phyloP scores from a whole-genome alignment of 768 basidiomycete species.

The Phanerochaete carnosa region DNA sequence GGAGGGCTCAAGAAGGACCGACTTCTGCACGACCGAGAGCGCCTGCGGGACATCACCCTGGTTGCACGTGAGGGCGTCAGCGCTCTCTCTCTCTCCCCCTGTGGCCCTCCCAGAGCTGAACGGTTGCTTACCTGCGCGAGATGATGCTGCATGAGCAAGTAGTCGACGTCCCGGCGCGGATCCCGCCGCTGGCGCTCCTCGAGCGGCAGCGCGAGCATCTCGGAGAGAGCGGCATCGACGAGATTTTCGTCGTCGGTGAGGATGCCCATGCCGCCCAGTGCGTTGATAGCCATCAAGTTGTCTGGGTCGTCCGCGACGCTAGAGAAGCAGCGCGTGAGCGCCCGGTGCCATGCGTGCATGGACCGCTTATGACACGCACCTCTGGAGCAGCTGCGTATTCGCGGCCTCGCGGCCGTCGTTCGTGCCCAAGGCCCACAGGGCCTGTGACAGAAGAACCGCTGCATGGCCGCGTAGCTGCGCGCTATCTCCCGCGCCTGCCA shows the following conservation, averaged over 20 bases:
- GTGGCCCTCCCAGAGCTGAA: not conserved
- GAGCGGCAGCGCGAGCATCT: slow-evolving; percentile 67
- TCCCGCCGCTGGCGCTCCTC: slow-evolving; percentile 67
- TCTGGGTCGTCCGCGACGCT: slow-evolving; percentile 79
- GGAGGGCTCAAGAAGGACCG: slow-evolving; percentile 55
- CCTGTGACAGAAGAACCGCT: slow-evolving; percentile 76
- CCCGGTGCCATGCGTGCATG: not conserved
- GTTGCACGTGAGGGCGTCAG: not conserved
- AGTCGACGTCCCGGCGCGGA: slow-evolving; percentile 63
- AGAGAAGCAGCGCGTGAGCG: not conserved
- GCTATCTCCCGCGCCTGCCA: slow-evolving; percentile 52
- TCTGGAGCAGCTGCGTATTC: slow-evolving; percentile 75
- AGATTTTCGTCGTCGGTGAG: slow-evolving; percentile 74
- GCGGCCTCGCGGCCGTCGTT: slow-evolving; percentile 76
- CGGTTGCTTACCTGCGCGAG: slow-evolving; percentile 58
- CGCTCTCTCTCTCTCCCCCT: not conserved
- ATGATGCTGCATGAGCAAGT: slow-evolving; percentile 69
- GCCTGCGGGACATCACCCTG: slow-evolving; percentile 53
- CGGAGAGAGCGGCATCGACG: slow-evolving; percentile 82
- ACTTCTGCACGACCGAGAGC: slow-evolving; percentile 50
- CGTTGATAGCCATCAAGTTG: slow-evolving; percentile 77
- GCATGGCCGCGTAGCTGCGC: slow-evolving; percentile 58
- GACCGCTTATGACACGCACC: slow-evolving; percentile 43
- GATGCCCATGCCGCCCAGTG: slow-evolving; percentile 87
- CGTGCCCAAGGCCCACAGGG: slow-evolving; percentile 78